Conservation (phyloP, 352 stramenopile species). For the Peronospora destructor region DNA sequence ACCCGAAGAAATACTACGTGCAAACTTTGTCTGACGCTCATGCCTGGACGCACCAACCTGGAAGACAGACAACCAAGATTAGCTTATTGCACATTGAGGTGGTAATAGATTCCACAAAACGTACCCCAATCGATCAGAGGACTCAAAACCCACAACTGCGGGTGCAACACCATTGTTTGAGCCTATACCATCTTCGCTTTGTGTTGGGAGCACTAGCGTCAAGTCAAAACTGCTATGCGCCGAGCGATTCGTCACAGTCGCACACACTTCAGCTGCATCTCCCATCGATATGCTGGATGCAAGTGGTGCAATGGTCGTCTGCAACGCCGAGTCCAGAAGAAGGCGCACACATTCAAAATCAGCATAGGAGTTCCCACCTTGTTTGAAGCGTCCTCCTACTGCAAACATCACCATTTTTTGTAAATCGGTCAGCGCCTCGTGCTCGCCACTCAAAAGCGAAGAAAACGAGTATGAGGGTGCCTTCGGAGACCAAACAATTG, state of each 20-base stretch:
- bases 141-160: constrained; percentile 52
- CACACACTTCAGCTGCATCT: constrained; percentile 26
- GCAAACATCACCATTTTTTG: constrained; percentile 19
- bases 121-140: constrained; percentile 62
- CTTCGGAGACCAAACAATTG: constrained; percentile 57
- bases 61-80: constrained; percentile 4
- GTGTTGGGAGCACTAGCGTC: constrained; percentile 41
- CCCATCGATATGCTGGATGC: constrained; percentile 13
- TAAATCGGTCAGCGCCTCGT: constrained; percentile 1
- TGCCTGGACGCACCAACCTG: constrained; percentile 37
- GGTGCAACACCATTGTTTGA: not conserved
- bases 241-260: constrained; percentile 53
- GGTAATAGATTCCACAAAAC: constrained; percentile 14
- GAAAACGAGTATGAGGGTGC: constrained; percentile 4
- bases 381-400: constrained; percentile 6
- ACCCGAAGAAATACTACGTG: constrained; percentile 45
- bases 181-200: not conserved
- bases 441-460: constrained; percentile 14
- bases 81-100: constrained; percentile 6
- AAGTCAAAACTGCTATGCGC: constrained; percentile 48
- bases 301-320: constrained; percentile 37
- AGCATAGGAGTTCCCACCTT: constrained; percentile 9
- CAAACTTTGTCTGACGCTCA: constrained; percentile 56
- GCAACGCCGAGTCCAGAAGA: constrained; percentile 37
- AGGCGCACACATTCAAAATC: constrained; percentile 31